Evolutionary conservation across 768 basidiomycete species (phyloP).

Genomic region (Panus rudis): DNA sequence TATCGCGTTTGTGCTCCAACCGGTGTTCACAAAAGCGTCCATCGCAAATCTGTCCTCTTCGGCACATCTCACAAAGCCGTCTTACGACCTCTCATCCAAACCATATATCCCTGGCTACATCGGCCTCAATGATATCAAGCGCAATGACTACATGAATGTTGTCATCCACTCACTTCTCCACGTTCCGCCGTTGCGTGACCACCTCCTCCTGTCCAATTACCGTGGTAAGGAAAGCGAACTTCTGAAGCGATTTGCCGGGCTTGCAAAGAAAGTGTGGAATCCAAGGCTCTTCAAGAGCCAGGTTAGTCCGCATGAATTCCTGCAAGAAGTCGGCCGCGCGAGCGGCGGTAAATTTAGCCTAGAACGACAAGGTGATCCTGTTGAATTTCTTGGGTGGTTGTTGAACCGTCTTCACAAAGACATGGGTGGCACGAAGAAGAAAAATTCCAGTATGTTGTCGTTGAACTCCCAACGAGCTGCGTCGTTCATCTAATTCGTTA

Average conservation of each 20-base stretch:
- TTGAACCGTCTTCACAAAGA: constrained; percentile 91
- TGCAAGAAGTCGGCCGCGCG: constrained; percentile 91
- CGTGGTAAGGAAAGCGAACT: constrained; percentile 78
- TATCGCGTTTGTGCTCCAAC: constrained; percentile 84
- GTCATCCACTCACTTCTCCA: constrained; percentile 92
- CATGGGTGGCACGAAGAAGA: constrained; percentile 89
- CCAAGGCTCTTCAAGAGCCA: constrained; percentile 94
- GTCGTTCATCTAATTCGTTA: constrained; percentile 25
- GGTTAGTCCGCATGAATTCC: constrained; percentile 97
- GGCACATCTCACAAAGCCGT: constrained; percentile 57
- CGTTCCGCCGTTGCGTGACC: constrained; percentile 82
- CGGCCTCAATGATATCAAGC: constrained; percentile 96
- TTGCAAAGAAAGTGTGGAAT: constrained; percentile 96
- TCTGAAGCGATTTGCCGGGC: constrained; percentile 75
- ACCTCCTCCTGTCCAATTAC: constrained; percentile 71
- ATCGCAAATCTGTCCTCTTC: constrained; percentile 52
- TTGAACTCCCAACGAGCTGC: constrained; percentile 13
- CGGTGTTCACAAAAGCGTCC: constrained; percentile 66
- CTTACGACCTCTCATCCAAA: constrained; percentile 77
- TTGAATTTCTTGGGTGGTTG: constrained; percentile 94
- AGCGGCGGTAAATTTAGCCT: constrained; percentile 88
- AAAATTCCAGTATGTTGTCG: constrained; percentile 68
- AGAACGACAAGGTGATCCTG: constrained; percentile 92
- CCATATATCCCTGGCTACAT: constrained; percentile 91
- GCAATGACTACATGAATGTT: constrained; percentile 97